phyloP scores from a whole-genome alignment of 257 asterid species.

The Gentiana straminea region DNA sequence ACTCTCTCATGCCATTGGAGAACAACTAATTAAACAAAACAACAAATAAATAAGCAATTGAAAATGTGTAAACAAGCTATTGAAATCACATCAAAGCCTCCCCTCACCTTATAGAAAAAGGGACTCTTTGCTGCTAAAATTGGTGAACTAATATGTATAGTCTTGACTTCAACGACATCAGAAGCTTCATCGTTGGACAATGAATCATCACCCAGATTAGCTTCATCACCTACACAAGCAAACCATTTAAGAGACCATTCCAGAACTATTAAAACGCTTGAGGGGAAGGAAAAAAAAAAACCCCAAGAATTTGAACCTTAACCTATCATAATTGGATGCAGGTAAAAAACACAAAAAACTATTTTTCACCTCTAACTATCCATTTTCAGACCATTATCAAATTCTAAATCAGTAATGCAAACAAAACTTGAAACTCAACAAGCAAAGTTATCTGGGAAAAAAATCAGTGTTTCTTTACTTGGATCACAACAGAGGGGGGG shows the following conservation, averaged over 20 bases:
- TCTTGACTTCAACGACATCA: slow-evolving; percentile 30
- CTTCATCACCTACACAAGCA: slow-evolving; percentile 33
- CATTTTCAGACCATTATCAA: too few species aligned
- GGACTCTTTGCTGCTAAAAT: slow-evolving; percentile 85
- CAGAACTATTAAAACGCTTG: too few species aligned
- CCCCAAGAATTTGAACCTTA: too few species aligned
- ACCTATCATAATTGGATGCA: too few species aligned
- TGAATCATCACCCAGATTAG: slow-evolving; percentile 17
- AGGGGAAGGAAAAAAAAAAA: too few species aligned
- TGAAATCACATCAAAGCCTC: background rate
- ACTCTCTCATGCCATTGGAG: slow-evolving; percentile 61
- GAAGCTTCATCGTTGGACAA: slow-evolving; percentile 32
- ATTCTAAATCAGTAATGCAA: slow-evolving; percentile 1
- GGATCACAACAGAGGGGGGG: too few species aligned
- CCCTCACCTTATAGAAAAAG: slow-evolving; percentile 54
- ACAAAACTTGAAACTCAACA: background rate
- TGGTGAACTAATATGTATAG: slow-evolving; percentile 76
- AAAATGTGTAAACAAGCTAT: background rate
- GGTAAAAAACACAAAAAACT: too few species aligned
- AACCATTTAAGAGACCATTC: background rate
- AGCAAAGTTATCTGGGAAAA: background rate
- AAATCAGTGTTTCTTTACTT: too few species aligned
- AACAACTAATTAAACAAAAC: slow-evolving; percentile 34
- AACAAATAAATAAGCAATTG: too few species aligned
- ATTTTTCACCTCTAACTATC: too few species aligned